Evolutionary conservation across 2,329 filamentous ascomycete genomes (phyloP).

Genomic region (Sclerotinia spermophila): DNA sequence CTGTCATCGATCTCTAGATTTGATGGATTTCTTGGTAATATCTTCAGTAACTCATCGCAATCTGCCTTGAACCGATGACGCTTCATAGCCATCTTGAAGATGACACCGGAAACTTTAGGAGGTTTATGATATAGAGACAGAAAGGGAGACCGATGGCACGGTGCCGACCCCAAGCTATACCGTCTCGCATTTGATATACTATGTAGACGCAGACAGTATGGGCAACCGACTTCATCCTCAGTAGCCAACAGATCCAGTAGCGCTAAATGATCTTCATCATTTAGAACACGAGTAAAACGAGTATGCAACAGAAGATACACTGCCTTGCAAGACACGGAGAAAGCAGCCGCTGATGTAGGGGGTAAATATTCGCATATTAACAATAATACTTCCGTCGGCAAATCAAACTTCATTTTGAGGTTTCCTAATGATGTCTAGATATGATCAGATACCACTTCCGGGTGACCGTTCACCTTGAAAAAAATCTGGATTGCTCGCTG

Average conservation of each 20-base stretch:
- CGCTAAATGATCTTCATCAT: background rate
- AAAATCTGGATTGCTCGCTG: background rate
- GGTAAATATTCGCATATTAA: background rate
- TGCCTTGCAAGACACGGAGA: background rate
- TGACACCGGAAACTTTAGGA: background rate
- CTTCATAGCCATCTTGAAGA: background rate
- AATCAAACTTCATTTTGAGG: background rate
- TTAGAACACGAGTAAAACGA: background rate
- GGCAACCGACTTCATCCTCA: background rate
- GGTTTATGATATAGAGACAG: background rate
- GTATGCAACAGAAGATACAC: background rate
- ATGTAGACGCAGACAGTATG: background rate
- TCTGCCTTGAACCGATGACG: background rate
- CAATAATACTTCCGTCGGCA: background rate
- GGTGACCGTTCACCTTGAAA: background rate
- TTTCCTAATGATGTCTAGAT: background rate
- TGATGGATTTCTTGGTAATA: background rate
- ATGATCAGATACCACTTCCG: background rate
- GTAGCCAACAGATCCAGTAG: background rate
- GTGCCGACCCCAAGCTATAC: background rate
- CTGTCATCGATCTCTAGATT: background rate
- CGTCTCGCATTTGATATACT: background rate
- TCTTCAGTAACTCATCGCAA: background rate
- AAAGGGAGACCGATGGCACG: background rate
- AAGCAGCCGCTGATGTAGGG: background rate